These are phyloP conservation scores for Ustilago trichophora DNA, from an alignment of 1,284 basidiomycete species.

Conservation along the genomic window DNA sequence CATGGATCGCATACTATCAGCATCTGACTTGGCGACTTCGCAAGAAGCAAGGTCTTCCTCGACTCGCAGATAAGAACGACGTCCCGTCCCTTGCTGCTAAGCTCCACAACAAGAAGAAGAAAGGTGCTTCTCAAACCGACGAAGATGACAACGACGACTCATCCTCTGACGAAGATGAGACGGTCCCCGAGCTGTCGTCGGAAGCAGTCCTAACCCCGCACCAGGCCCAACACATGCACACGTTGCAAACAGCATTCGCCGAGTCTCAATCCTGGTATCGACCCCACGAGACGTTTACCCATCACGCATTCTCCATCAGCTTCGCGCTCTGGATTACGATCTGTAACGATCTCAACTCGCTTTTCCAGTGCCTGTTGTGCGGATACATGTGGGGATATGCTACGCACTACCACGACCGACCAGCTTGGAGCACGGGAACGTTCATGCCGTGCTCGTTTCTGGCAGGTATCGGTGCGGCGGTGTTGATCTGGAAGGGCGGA, in stretches of 20 bases:
- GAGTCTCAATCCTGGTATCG: constrained; percentile 74
- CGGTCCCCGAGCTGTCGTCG: background rate
- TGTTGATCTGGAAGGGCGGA: constrained; percentile 80
- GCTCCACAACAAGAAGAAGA: constrained; percentile 63
- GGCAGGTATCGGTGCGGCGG: constrained; percentile 78
- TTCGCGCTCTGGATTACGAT: constrained; percentile 67
- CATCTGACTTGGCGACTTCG: constrained; percentile 33
- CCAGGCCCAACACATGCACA: constrained; percentile 26
- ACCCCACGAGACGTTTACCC: constrained; percentile 83
- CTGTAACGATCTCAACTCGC: constrained; percentile 80
- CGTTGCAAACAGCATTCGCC: constrained; percentile 34
- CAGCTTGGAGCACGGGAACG: constrained; percentile 72
- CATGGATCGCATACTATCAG: constrained; percentile 74
- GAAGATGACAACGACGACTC: constrained; percentile 32
- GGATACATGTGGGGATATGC: constrained; percentile 54
- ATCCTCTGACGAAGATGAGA: constrained; percentile 5
- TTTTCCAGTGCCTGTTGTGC: constrained; percentile 73
- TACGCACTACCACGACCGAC: constrained; percentile 68
- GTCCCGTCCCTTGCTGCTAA: constrained; percentile 70
- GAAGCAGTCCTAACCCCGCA: constrained; percentile 28
- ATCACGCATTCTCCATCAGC: constrained; percentile 76
- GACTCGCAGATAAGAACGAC: constrained; percentile 37
- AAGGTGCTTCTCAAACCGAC: background rate
- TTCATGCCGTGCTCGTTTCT: constrained; percentile 80
- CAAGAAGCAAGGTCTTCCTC: constrained; percentile 32